Conservation (phyloP, 106 monocot species). For the Apostasia shenzhenica region DNA sequence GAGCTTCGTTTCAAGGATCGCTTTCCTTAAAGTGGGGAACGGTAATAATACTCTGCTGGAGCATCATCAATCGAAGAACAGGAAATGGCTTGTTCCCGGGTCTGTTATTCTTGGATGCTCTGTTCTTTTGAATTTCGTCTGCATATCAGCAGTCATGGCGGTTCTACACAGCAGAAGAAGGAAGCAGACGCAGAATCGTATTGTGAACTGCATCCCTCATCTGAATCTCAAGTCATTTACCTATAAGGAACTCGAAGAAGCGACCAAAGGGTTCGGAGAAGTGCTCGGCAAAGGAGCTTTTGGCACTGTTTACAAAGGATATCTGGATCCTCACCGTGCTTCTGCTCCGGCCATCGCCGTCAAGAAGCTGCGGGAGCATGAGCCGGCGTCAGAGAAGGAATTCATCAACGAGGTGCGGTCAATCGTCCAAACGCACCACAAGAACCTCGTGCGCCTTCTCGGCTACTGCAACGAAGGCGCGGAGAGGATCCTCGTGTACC, state of each 20-base stretch:
- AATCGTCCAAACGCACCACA: conserved; percentile 34
- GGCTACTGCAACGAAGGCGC: conserved; percentile 30
- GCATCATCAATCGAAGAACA: not conserved
- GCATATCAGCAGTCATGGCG: not conserved
- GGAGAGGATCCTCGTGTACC: conserved; percentile 28
- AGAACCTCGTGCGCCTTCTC: conserved; percentile 29
- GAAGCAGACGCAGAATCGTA: no score
- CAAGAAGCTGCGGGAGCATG: conserved; percentile 21
- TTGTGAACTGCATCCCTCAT: not conserved
- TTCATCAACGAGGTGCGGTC: conserved; percentile 16
- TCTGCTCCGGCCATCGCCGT: conserved; percentile 5
- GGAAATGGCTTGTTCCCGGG: not conserved
- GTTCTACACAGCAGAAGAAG: not conserved
- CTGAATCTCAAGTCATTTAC: conserved; percentile 6
- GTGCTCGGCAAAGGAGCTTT: conserved; percentile 30
- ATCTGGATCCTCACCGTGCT: not conserved
- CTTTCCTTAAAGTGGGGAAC: conserved; percentile 8
- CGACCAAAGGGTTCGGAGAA: conserved; percentile 23
- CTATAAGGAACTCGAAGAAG: conserved; percentile 22
- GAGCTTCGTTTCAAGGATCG: not conserved
- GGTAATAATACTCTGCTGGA: not conserved
- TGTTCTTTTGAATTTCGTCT: conserved; percentile 1
- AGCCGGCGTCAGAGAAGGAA: conserved; percentile 21
- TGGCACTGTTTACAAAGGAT: conserved; percentile 31
- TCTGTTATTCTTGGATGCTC: conserved; percentile 5